Conservation (phyloP, 2,329 filamentous ascomycete species). For the Corniculantispora saksenae region DNA sequence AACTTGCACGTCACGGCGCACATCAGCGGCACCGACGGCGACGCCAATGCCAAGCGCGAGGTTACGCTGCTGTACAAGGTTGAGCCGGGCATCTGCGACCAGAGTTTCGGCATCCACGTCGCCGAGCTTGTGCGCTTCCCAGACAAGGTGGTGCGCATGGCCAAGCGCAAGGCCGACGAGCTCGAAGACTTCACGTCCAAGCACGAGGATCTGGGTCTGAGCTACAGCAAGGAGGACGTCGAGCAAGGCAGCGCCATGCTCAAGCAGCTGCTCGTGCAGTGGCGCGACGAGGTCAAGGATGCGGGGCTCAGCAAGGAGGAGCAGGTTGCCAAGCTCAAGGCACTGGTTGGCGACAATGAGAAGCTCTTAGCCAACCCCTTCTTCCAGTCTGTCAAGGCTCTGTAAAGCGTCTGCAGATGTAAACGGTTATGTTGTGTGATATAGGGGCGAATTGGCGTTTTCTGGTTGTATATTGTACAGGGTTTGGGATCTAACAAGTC, state of each 20-base stretch:
- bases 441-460: constrained; percentile 14
- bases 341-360: constrained; percentile 74
- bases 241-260: constrained; percentile 84
- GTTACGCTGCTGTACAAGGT: constrained; percentile 97
- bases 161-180: constrained; percentile 97
- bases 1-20: constrained; percentile 97
- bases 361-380: constrained; percentile 66
- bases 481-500: background rate
- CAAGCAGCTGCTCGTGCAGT: constrained; percentile 78
- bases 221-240: constrained; percentile 81
- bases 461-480: background rate
- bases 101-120: constrained; percentile 97
- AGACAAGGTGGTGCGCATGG: constrained; percentile 97
- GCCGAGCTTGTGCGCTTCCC: constrained; percentile 96
- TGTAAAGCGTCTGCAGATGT: constrained; percentile 36
- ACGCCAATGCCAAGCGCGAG: constrained; percentile 64
- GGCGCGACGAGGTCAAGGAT: constrained; percentile 75
- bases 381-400: constrained; percentile 64
- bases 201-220: constrained; percentile 60
- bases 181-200: constrained; percentile 91
- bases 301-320: constrained; percentile 66
- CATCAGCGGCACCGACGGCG: constrained; percentile 60
- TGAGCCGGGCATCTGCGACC: constrained; percentile 91
- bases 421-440: background rate
- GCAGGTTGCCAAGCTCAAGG: constrained; percentile 76